Evolutionary conservation across 139 green algal species (phyloP).

Genomic region (Haematococcus lacustris): DNA sequence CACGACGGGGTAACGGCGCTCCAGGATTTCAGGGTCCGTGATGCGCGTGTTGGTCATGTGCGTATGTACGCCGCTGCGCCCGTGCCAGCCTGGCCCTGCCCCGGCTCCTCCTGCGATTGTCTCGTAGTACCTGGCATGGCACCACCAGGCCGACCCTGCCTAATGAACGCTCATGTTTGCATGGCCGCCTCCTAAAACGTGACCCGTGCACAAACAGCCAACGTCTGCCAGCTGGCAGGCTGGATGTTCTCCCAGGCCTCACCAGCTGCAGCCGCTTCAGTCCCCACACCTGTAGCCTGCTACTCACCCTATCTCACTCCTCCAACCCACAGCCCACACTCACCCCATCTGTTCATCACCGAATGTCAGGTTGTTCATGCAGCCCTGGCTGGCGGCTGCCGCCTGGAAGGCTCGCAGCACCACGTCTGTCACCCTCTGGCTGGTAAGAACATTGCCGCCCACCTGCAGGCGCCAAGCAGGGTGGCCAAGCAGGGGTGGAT

Average conservation of each 20-base stretch:
- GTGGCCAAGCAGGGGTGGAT: no score
- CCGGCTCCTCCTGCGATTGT: slow-evolving; percentile 90
- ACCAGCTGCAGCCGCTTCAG: no score
- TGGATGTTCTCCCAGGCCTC: no score
- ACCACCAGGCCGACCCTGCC: no score
- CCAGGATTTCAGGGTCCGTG: slow-evolving; percentile 92
- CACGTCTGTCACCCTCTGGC: slow-evolving; percentile 93
- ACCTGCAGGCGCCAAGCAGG: slow-evolving; percentile 37
- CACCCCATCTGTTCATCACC: slow-evolving; percentile 73
- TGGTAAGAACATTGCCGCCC: slow-evolving; percentile 96
- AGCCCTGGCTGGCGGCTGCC: slow-evolving; percentile 80
- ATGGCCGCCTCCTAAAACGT: no score
- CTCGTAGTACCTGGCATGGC: slow-evolving; percentile 95
- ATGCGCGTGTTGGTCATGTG: slow-evolving; percentile 99
- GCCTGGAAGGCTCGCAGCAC: slow-evolving; percentile 87
- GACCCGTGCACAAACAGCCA: no score
- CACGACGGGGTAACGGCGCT: slow-evolving; percentile 83
- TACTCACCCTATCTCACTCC: no score
- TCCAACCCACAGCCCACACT: no score
- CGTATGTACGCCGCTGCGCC: slow-evolving; percentile 85
- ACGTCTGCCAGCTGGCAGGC: no score
- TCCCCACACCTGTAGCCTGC: no score
- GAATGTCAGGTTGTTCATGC: slow-evolving; percentile 99
- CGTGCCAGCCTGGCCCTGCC: slow-evolving; percentile 83
- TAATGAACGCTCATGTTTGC: no score